phyloP scores from a whole-genome alignment of 441 rosid genomes.

The Croton setiger region DNA sequence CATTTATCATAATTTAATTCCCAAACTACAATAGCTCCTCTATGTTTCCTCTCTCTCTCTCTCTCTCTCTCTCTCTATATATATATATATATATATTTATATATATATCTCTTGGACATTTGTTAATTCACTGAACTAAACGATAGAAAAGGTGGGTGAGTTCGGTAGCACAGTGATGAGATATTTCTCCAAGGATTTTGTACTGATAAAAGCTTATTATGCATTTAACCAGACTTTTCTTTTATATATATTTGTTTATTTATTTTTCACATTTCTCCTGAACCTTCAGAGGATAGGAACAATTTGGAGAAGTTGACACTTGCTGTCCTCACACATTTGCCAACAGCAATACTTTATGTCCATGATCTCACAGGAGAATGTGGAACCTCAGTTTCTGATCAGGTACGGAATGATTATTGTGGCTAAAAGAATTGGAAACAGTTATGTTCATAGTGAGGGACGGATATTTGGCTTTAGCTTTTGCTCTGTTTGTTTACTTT shows the following conservation, averaged over 20 bases:
- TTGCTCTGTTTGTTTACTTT: background rate
- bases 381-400: slow-evolving; percentile 90
- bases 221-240: background rate
- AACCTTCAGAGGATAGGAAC: slow-evolving; percentile 73
- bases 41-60: background rate
- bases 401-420: slow-evolving; percentile 41
- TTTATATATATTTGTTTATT: background rate
- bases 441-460: background rate
- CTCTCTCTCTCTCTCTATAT: slow-evolving; percentile 5
- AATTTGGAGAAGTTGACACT: slow-evolving; percentile 91
- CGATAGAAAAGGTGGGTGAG: background rate
- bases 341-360: slow-evolving; percentile 86
- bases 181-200: background rate
- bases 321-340: slow-evolving; percentile 90
- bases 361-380: slow-evolving; percentile 98
- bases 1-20: background rate
- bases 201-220: background rate
- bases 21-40: background rate
- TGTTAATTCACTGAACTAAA: background rate
- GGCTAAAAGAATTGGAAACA: background rate
- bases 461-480: background rate
- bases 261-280: background rate
- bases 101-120: background rate
- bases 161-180: background rate
- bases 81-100: too few relatives aligned